Percentiles rank a stretch among this genome's conserved stretches.
These are phyloP conservation scores for Neoarthrinium moseri DNA, from an alignment of 2,329 filamentous ascomycete genomes.

Conservation along the genomic window DNA sequence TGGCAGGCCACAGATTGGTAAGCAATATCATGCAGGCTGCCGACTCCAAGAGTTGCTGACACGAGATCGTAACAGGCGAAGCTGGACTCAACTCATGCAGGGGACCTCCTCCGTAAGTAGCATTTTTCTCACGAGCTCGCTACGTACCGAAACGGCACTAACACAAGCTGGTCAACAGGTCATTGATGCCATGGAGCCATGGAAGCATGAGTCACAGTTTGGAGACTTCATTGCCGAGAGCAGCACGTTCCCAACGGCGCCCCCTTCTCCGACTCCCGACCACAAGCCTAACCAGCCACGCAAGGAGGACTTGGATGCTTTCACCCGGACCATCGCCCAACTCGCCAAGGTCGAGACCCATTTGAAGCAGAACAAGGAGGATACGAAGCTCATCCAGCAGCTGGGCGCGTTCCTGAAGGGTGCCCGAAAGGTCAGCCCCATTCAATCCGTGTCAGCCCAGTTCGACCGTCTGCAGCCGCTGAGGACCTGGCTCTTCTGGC, in stretches of 20 bases:
- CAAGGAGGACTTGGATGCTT: slow-evolving; percentile 69
- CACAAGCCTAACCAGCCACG: slow-evolving; percentile 61
- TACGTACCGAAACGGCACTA: slow-evolving; percentile 17
- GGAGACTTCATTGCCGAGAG: slow-evolving; percentile 79
- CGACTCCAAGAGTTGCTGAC: slow-evolving; percentile 31
- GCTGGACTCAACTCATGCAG: slow-evolving; percentile 90
- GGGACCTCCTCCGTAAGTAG: slow-evolving; percentile 79
- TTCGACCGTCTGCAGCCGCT: slow-evolving; percentile 88
- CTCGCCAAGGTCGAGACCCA: slow-evolving; percentile 67
- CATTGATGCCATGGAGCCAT: slow-evolving; percentile 85
- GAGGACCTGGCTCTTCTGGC: slow-evolving; percentile 93
- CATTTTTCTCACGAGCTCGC: not conserved
- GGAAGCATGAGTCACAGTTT: slow-evolving; percentile 88
- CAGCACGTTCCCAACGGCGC: slow-evolving; percentile 69
- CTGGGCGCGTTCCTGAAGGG: slow-evolving; percentile 72
- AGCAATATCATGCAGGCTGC: slow-evolving; percentile 39
- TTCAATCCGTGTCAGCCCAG: slow-evolving; percentile 74
- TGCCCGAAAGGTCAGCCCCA: slow-evolving; percentile 68
- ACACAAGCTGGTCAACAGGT: slow-evolving; percentile 52
- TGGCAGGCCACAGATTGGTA: slow-evolving; percentile 98
- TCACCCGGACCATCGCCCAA: slow-evolving; percentile 65
- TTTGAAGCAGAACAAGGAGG: slow-evolving; percentile 67
- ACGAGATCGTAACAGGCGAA: slow-evolving; percentile 59
- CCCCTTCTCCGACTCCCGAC: slow-evolving; percentile 60
- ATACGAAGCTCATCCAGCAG: slow-evolving; percentile 66